These are phyloP conservation scores for Ramularia collo-cygni DNA, from an alignment of 2,329 filamentous ascomycete species.

Conservation along the genomic window DNA sequence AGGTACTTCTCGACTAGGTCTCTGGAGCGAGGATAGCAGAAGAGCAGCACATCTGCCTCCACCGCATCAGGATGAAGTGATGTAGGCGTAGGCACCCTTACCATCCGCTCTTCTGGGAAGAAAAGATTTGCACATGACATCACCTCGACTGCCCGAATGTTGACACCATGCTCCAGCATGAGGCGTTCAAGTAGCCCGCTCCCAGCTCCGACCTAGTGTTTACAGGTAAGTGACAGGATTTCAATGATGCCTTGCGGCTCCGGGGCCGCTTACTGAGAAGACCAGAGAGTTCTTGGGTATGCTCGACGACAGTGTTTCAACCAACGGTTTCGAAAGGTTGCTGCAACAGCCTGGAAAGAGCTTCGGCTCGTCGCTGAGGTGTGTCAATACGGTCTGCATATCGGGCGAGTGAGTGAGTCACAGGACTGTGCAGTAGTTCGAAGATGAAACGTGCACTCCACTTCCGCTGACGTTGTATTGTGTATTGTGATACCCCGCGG, in stretches of 20 bases:
- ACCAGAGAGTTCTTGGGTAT: conserved; percentile 12
- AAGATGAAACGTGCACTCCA: conserved; percentile 4
- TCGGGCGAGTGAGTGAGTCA: conserved; percentile 13
- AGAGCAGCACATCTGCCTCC: conserved; percentile 43
- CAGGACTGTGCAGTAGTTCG: not conserved
- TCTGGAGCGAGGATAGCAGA: conserved; percentile 48
- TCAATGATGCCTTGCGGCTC: too few relatives aligned
- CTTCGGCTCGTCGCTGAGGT: conserved; percentile 5
- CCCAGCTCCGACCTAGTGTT: conserved; percentile 40
- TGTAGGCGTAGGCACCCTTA: conserved; percentile 40
- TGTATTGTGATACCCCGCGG: too few relatives aligned
- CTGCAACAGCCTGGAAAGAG: conserved; percentile 16
- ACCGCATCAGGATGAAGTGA: conserved; percentile 37
- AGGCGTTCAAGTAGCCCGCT: conserved; percentile 43
- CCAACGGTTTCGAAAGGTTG: conserved; percentile 13
- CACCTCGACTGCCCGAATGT: conserved; percentile 45
- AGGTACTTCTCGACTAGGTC: conserved; percentile 42
- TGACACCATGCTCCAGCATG: conserved; percentile 29
- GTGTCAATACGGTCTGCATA: conserved; percentile 1
- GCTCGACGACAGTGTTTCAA: conserved; percentile 9
- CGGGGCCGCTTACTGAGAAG: conserved; percentile 16
- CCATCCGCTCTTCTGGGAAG: conserved; percentile 36
- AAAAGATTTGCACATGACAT: conserved; percentile 39
- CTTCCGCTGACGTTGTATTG: not conserved
- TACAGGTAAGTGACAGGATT: not conserved